These are phyloP conservation scores for Eimeria acervulina DNA, from an alignment of 169 alveolate genomes.

Conservation along the genomic window DNA sequence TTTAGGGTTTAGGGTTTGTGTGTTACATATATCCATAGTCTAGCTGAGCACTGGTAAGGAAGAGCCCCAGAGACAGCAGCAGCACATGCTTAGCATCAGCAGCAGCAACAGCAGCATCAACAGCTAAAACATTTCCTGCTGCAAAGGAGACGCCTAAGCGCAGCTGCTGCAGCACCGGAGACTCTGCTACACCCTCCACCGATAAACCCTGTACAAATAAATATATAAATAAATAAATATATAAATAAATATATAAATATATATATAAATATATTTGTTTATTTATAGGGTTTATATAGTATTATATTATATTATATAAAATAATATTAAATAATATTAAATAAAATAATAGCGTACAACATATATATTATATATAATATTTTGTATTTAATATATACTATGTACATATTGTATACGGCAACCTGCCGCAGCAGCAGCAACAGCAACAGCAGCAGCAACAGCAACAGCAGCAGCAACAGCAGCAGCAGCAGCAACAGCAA, in stretches of 20 bases:
- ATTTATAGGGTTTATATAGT: background rate
- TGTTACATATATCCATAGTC: constrained; percentile 13
- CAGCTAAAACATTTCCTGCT: no score
- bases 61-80: no score
- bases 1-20: background rate
- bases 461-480: background rate
- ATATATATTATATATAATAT: no score
- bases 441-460: background rate
- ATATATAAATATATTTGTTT: no score
- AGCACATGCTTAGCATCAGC: constrained; percentile 4
- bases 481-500: background rate
- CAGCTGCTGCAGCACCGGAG: constrained; percentile 14
- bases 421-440: no score
- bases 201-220: background rate
- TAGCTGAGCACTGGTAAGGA: background rate
- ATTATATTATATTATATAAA: no score
- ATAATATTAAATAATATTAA: no score
- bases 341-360: no score
- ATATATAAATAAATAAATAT: no score
- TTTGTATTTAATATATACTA: no score
- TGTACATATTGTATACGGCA: background rate
- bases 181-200: background rate
- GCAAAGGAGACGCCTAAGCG: background rate
- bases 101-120: background rate
- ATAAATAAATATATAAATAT: no score